Base-by-base conservation (phyloP, 495 filamentous ascomycete genomes). In the Acidomyces sp. region DNA sequence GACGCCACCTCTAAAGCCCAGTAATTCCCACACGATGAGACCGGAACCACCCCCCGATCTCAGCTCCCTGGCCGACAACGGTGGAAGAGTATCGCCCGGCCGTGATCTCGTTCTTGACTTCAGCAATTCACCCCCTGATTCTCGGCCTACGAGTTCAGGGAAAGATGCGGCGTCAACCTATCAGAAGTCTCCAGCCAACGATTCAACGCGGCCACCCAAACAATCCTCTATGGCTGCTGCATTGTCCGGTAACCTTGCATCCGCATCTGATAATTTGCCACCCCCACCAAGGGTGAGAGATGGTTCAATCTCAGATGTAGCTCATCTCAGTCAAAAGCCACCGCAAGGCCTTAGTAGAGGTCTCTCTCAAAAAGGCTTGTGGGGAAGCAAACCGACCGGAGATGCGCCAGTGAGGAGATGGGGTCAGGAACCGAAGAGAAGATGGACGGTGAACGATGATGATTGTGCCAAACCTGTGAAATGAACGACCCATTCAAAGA, bases 371-470 rank as follows among this genome's bases (percentile, higher is more conserved):
- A 24, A 46, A 12, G 55, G 55, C 2, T 46, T 60, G 6, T 60
- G 57, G 57, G 55, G 55, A 26, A 45, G 45, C 10, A 25, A 39
- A 28, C 39, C 30, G 7, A 21, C 30, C 23, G 48, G 44, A 3
- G 46, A 36, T 21, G 19, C 36, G 10, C 32, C 27, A 2, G 46
- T 48, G 38, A 28, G 51, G 37, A 43, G 39, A 16, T 39, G 9
- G 15, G 18, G 17, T n/a, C 34, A 26, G 19, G 55, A 47, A n/a
- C 44, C 49, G 26, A 60, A 60, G 54, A 53, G 57, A 45, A 41
- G 57, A 36, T 60, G 57, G 57, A 58, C 53, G 1, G 35, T 60
- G 26, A 51, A 29, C 25, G 39, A 59, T 39, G 37, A 47, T 34
- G 31, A 34, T 18, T 7, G 12, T 34, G 31, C 31, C n/a, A n/a